phyloP scores from a whole-genome alignment of 2,329 filamentous ascomycete species.

The Bipolaris cookei region DNA sequence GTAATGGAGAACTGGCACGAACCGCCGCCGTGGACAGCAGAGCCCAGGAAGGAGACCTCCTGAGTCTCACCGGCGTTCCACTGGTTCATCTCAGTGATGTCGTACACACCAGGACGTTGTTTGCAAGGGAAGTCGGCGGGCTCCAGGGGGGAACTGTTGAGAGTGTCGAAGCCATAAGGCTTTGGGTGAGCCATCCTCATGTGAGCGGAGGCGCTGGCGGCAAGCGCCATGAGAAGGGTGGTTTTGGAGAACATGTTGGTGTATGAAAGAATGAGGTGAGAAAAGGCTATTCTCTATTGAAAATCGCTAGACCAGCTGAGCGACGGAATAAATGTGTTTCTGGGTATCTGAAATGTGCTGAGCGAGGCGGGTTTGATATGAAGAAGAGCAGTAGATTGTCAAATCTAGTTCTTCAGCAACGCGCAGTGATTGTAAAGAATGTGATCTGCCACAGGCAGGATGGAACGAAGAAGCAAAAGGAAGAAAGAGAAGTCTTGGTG shows the following conservation, averaged over 20 bases:
- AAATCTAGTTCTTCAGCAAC: slow-evolving; percentile 35
- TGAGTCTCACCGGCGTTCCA: slow-evolving; percentile 60
- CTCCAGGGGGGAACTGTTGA: slow-evolving; percentile 70
- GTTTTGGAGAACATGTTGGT: slow-evolving; percentile 59
- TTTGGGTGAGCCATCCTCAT: slow-evolving; percentile 73
- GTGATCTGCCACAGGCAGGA: slow-evolving; percentile 49
- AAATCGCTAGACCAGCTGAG: slow-evolving; percentile 50
- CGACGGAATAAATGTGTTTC: slow-evolving; percentile 35
- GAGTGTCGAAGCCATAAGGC: slow-evolving; percentile 61
- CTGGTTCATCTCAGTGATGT: slow-evolving; percentile 65
- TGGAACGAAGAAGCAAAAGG: slow-evolving; percentile 25
- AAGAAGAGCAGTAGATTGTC: slow-evolving; percentile 6
- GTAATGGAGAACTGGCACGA: slow-evolving; percentile 91
- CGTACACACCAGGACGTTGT: slow-evolving; percentile 56
- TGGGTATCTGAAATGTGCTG: slow-evolving; percentile 16
- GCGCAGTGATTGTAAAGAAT: slow-evolving; percentile 35
- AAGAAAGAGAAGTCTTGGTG: slow-evolving; percentile 31
- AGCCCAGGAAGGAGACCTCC: slow-evolving; percentile 34
- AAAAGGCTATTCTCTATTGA: slow-evolving; percentile 24
- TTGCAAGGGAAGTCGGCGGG: slow-evolving; percentile 83
- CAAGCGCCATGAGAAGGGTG: slow-evolving; percentile 61
- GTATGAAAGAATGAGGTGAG: slow-evolving; percentile 25
- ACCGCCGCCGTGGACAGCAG: slow-evolving; percentile 85
- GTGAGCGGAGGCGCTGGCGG: slow-evolving; percentile 71
- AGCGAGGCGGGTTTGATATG: slow-evolving; percentile 11